phyloP scores from a whole-genome alignment of 257 asterid genomes.

The Salvia splendens region DNA sequence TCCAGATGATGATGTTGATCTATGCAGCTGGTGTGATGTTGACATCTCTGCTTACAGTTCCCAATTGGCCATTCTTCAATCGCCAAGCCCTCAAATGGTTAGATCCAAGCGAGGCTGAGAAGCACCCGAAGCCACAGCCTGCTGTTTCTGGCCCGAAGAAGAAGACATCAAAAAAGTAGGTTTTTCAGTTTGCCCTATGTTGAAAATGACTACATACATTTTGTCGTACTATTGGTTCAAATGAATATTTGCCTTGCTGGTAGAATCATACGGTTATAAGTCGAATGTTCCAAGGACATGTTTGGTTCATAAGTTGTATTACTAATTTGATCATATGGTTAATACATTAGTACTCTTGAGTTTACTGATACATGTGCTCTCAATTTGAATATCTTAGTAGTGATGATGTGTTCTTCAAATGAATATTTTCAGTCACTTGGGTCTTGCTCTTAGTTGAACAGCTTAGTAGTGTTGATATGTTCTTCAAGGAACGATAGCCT shows the following conservation, averaged over 20 bases:
- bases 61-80: constrained; percentile 73
- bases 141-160: constrained; percentile 46
- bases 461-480: constrained; percentile 6
- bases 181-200: constrained; percentile 3
- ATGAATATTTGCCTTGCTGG: background rate
- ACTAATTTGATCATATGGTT: background rate
- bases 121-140: constrained; percentile 63
- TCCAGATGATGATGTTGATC: constrained; percentile 59
- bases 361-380: background rate
- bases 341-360: background rate
- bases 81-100: constrained; percentile 71
- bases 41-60: constrained; percentile 59
- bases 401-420: constrained; percentile 6
- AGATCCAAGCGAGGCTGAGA: constrained; percentile 64
- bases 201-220: constrained; percentile 18
- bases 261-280: background rate
- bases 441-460: background rate
- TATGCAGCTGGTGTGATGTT: constrained; percentile 67
- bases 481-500: constrained; percentile 25
- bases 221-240: background rate
- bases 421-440: too few relatives aligned
- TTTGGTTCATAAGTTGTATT: constrained; percentile 2
- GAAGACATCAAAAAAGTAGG: constrained; percentile 63
- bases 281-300: constrained; percentile 1
- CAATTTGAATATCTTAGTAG: background rate